Conservation (phyloP, 495 filamentous ascomycete species). For the Poronia punctata region DNA sequence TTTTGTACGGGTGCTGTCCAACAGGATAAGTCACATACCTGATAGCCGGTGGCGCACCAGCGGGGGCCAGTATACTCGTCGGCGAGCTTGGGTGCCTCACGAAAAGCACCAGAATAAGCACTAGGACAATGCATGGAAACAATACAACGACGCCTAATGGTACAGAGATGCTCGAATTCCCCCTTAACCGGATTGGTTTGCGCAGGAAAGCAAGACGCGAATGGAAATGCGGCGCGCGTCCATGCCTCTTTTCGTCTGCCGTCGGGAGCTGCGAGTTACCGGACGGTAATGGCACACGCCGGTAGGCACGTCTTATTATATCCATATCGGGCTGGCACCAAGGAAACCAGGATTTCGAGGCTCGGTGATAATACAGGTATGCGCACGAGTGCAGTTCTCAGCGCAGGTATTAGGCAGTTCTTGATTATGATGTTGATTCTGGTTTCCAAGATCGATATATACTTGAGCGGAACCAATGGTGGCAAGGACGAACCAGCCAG, state of each 20-base stretch:
- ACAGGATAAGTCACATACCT: conserved; percentile 49
- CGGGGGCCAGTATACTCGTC: conserved; percentile 78
- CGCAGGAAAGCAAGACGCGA: conserved; percentile 73
- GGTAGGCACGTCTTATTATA: conserved; percentile 47
- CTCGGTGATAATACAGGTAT: conserved; percentile 6
- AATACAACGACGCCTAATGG: conserved; percentile 87
- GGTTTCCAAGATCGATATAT: conserved; percentile 1
- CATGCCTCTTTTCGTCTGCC: conserved; percentile 37
- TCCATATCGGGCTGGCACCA: conserved; percentile 36
- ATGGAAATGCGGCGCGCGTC: conserved; percentile 29
- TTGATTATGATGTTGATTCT: conserved; percentile 2
- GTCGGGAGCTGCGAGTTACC: conserved; percentile 34
- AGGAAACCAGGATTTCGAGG: conserved; percentile 1
- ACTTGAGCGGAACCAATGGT: not conserved
- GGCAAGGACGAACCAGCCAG: not conserved
- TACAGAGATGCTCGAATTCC: conserved; percentile 90
- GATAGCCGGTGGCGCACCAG: conserved; percentile 84
- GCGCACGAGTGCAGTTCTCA: conserved; percentile 8
- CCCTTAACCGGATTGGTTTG: conserved; percentile 83
- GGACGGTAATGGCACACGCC: conserved; percentile 36
- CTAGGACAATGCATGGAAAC: conserved; percentile 86
- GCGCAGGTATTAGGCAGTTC: conserved; percentile 5
- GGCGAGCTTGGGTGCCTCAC: conserved; percentile 80
- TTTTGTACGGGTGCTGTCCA: not conserved
- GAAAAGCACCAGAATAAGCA: conserved; percentile 85